Evolutionary conservation across 768 basidiomycete species (phyloP), one percentile per base, ranked within the genome.

Genomic region (Dioszegia aurantiaca): DNA sequence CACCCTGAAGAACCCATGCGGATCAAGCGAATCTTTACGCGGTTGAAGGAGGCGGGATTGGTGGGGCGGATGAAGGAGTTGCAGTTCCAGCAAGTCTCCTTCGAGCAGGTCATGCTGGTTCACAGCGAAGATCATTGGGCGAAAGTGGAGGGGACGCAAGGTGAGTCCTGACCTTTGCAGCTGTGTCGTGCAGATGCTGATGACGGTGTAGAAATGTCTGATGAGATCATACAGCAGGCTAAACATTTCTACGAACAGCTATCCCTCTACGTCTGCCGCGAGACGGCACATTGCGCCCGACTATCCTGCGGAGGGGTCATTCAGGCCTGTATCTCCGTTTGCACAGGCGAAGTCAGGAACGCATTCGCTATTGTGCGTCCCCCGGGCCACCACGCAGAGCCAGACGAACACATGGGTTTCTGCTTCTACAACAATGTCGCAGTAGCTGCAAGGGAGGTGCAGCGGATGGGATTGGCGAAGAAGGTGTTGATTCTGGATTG

Each of bases 401-500:
- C 95, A 4, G 90, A 95, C 63, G 88, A 93, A 72, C 89, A 90
- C 63, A 97, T 98, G 93, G 95, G 95, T 1, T 99, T 99, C 76
- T 98, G 95, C 77, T 95, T 99, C 80, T 95, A 92, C 80, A 99
- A 99, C 77, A 99, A 99, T 72, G 92, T 94, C 31, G 87, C 95
- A 0, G 88, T 99, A 16, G 93, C 93, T 0, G 83, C 90, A 19
- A 84, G 85, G 68, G 88, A 91, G 24, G 85, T 88, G 19, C 86
- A 89, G 72, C 79, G 87, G 61, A 66, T 81, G 55, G 87, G 88
- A 1, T 72, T 81, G 5, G 78, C 90, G 59, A 88, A 86, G 75
- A 88, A 83, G 72, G 86, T 97, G 14, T 72, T 99, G 62, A 97
- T 99, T 64, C 78, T 99, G 28, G 95, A 99, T 73, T 99, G 95